phyloP scores from a whole-genome alignment of 2,329 filamentous ascomycete genomes.

The Colletotrichum costaricense region DNA sequence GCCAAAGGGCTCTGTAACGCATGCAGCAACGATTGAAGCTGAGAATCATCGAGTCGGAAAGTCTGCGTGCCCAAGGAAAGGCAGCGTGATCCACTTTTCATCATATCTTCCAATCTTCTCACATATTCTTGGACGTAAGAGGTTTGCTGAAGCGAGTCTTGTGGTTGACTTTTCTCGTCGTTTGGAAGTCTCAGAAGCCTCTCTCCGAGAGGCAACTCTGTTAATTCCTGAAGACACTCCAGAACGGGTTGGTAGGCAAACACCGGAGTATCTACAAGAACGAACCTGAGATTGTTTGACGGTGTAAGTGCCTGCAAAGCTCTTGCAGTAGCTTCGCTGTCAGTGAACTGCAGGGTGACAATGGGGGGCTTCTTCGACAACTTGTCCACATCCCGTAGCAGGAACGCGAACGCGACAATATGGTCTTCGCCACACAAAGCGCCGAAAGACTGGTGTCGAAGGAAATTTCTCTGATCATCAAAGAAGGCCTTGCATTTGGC shows the following conservation, averaged over 20 bases:
- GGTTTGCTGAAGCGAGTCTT: background rate
- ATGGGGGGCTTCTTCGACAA: slow-evolving; percentile 57
- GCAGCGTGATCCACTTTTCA: background rate
- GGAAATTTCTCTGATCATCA: slow-evolving; percentile 56
- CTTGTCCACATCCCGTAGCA: slow-evolving; percentile 62
- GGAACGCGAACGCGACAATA: slow-evolving; percentile 69
- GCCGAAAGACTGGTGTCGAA: slow-evolving; percentile 71
- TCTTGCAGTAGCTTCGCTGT: slow-evolving; percentile 56
- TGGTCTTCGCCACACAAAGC: slow-evolving; percentile 64
- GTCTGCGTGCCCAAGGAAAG: slow-evolving; percentile 2
- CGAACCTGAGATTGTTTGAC: slow-evolving; percentile 53
- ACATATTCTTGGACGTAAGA: background rate
- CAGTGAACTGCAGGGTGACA: slow-evolving; percentile 63
- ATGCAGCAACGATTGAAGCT: slow-evolving; percentile 65
- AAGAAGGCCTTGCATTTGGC: slow-evolving; percentile 57
- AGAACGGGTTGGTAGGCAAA: slow-evolving; percentile 79
- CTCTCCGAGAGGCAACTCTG: slow-evolving; percentile 65
- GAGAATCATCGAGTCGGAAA: slow-evolving; percentile 53
- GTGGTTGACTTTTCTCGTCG: background rate
- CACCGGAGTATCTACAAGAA: slow-evolving; percentile 72
- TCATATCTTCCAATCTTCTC: background rate
- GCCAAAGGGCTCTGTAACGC: slow-evolving; percentile 66
- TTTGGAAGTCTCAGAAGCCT: slow-evolving; percentile 55
- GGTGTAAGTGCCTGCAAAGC: slow-evolving; percentile 57
- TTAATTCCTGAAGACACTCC: slow-evolving; percentile 65